phyloP scores from a whole-genome alignment of 1,284 basidiomycete genomes.

The Ceratobasidium sp. region DNA sequence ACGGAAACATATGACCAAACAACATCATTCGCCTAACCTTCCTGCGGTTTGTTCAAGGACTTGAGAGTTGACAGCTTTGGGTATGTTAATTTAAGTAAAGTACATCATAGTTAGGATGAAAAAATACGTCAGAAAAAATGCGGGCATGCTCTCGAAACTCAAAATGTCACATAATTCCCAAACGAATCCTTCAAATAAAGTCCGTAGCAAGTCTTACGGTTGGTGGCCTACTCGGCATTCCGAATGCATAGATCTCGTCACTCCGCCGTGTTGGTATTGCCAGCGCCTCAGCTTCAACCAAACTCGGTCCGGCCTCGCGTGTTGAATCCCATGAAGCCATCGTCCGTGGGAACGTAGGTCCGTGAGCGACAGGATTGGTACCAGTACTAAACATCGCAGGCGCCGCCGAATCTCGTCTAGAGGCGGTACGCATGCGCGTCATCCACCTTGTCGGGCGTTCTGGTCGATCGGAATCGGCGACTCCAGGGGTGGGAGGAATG shows the following conservation, averaged over 20 bases:
- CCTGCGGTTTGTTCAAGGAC: no score
- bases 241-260: constrained; percentile 17
- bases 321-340: constrained; percentile 29
- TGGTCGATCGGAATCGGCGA: constrained; percentile 1
- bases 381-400: neutral
- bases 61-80: no score
- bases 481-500: neutral
- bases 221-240: constrained; percentile 1
- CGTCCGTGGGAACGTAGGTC: constrained; percentile 8
- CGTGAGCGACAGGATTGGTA: neutral
- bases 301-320: constrained; percentile 28
- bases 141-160: no score
- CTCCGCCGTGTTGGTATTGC: constrained; percentile 31
- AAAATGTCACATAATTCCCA: no score
- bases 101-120: no score
- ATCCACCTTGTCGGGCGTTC: constrained; percentile 23
- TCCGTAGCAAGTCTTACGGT: constrained; percentile 19
- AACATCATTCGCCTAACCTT: no score
- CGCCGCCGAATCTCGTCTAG: constrained; percentile 14
- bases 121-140: constrained; percentile 4
- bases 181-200: constrained; percentile 29
- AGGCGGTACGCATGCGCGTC: constrained; percentile 4
- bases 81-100: no score
- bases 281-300: constrained; percentile 28
- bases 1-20: no score